These are phyloP conservation scores for Cladochytrium replicatum DNA, from an alignment of 192 early-diverging fungal genomes.

Conservation along the genomic window DNA sequence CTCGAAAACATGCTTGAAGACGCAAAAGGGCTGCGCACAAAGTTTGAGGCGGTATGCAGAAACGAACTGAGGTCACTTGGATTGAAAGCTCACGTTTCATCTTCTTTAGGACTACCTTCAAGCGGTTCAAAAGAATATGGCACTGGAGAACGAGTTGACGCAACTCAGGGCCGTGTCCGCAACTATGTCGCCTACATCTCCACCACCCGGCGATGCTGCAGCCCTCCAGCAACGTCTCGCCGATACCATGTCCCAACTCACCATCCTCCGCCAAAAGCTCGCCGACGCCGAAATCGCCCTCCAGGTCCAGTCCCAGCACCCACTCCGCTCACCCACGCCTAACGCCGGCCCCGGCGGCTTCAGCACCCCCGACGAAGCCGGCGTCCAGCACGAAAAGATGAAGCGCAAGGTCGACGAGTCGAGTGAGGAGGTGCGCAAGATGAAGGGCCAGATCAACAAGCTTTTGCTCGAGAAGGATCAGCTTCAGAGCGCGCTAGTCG, in stretches of 20 bases:
- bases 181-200: not conserved
- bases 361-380: not conserved
- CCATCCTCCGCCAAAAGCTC: conserved; percentile 7
- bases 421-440: conserved; percentile 11
- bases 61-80: not conserved
- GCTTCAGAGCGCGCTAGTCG: conserved; percentile 35
- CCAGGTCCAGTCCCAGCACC: conserved; percentile 3
- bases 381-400: conserved; percentile 15
- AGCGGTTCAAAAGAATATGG: conserved; percentile 40
- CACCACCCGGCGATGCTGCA: conserved; percentile 3
- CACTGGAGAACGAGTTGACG: conserved; percentile 37
- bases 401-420: conserved; percentile 15
- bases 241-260: conserved; percentile 11
- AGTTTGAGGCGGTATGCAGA: conserved; percentile 39
- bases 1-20: conserved; percentile 56
- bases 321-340: no score
- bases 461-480: conserved; percentile 47
- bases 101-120: conserved; percentile 35
- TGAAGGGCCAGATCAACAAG: conserved; percentile 35
- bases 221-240: not conserved
- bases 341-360: not conserved
- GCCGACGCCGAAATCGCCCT: conserved; percentile 17
- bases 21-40: conserved; percentile 42
- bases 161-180: conserved; percentile 21
- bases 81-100: not conserved